Percentiles rank a stretch among this genome's conserved stretches.
Evolutionary conservation across 306 rosid species (phyloP).

Genomic region (Cucurbita maxima): DNA sequence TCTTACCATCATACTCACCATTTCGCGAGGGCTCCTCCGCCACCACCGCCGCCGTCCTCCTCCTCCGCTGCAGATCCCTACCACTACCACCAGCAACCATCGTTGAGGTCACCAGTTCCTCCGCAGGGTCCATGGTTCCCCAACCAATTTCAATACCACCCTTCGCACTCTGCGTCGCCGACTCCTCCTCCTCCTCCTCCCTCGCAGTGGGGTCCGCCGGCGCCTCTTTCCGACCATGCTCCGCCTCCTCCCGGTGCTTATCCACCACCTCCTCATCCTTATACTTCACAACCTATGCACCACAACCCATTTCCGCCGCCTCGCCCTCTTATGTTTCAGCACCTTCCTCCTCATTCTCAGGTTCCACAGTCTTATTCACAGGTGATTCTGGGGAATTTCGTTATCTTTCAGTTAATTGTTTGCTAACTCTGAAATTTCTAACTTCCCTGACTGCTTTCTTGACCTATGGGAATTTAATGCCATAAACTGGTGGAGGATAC

Average conservation of each 20-base stretch:
- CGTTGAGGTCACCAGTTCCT: conserved; percentile 30
- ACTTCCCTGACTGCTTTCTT: not conserved
- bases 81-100: conserved; percentile 30
- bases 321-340: conserved; percentile 29
- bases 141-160: conserved; percentile 61
- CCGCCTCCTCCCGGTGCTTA: conserved; percentile 34
- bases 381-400: conserved; percentile 16
- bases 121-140: conserved; percentile 57
- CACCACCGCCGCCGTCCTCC: conserved; percentile 25
- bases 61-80: conserved; percentile 45
- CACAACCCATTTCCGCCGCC: conserved; percentile 44
- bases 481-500: not conserved
- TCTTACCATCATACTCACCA: conserved; percentile 46
- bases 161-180: conserved; percentile 35
- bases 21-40: conserved; percentile 41
- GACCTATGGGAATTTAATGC: not conserved
- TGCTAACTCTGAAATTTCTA: not conserved
- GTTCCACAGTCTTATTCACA: conserved; percentile 52
- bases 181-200: conserved; percentile 59
- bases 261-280: conserved; percentile 34
- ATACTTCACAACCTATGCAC: conserved; percentile 23
- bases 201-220: conserved; percentile 59
- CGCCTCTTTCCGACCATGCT: conserved; percentile 21
- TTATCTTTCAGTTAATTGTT: not conserved
- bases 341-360: conserved; percentile 44